phyloP scores from a whole-genome alignment of 106 monocot genomes.

The Posidonia australis region DNA sequence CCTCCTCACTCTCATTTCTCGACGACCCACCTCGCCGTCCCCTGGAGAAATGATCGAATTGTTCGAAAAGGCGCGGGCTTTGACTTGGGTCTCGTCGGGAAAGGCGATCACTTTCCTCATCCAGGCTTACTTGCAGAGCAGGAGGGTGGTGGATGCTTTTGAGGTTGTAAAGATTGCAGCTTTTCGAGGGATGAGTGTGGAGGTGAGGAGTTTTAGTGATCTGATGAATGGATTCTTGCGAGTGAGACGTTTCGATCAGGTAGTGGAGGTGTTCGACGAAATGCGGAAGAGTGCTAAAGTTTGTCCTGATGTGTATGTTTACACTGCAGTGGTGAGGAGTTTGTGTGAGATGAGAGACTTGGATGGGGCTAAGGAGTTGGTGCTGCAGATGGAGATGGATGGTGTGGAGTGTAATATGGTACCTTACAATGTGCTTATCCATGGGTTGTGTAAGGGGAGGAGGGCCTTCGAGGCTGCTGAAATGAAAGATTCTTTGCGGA shows the following conservation, averaged over 20 bases:
- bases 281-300: constrained; percentile 9
- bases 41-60: constrained; percentile 5
- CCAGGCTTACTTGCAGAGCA: constrained; percentile 31
- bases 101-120: constrained; percentile 26
- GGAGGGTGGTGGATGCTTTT: constrained; percentile 30
- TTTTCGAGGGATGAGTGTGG: constrained; percentile 9
- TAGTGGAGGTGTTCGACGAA: constrained; percentile 29
- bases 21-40: constrained; percentile 10
- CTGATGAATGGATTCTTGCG: constrained; percentile 43
- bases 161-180: constrained; percentile 15
- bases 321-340: constrained; percentile 42
- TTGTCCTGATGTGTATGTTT: constrained; percentile 42
- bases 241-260: constrained; percentile 45
- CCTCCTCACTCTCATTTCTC: constrained; percentile 37
- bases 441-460: constrained; percentile 67
- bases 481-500: constrained; percentile 41
- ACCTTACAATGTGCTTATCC: constrained; percentile 67
- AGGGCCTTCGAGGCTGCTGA: constrained; percentile 43
- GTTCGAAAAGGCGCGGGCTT: constrained; percentile 6
- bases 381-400: constrained; percentile 42
- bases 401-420: constrained; percentile 26
- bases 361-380: constrained; percentile 28
- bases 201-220: constrained; percentile 39
- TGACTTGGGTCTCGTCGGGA: not conserved
- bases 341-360: constrained; percentile 70